A percentile compares a stretch with the other conserved stretches of the same genome.
Evolutionary conservation across 805 yeast species (phyloP).

Genomic region (Wickerhamomyces mucosus): DNA sequence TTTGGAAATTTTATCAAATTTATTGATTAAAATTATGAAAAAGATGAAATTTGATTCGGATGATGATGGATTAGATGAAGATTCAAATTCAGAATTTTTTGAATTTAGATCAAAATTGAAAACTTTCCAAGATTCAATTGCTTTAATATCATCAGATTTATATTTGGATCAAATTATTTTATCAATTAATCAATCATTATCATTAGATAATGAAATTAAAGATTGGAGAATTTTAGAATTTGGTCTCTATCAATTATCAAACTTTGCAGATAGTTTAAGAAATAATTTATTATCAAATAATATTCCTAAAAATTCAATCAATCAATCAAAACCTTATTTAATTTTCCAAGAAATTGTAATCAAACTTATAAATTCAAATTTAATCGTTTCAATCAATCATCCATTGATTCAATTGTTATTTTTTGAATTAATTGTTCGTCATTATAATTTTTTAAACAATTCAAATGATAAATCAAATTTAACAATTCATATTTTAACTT

Average conservation of each 20-base stretch:
- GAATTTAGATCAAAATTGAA: constrained; percentile 72
- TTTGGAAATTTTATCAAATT: constrained; percentile 45
- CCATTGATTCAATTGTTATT: constrained; percentile 75
- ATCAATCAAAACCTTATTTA: constrained; percentile 53
- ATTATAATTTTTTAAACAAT: constrained; percentile 51
- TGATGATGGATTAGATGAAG: constrained; percentile 66
- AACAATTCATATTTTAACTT: constrained; percentile 55
- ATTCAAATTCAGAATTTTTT: constrained; percentile 64
- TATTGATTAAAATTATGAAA: constrained; percentile 59
- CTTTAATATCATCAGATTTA: constrained; percentile 47
- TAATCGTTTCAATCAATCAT: constrained; percentile 44
- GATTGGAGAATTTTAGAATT: constrained; percentile 83
- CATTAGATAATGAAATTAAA: constrained; percentile 21
- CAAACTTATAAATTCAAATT: constrained; percentile 38
- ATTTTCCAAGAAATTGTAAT: constrained; percentile 52
- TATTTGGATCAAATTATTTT: constrained; percentile 49
- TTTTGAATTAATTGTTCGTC: constrained; percentile 80
- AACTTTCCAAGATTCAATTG: constrained; percentile 77
- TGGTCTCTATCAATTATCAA: constrained; percentile 74
- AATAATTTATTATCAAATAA: constrained; percentile 72
- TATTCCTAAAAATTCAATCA: constrained; percentile 55
- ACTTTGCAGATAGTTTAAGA: constrained; percentile 70
- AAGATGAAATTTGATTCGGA: constrained; percentile 78
- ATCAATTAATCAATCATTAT: constrained; percentile 46
- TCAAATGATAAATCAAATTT: constrained; percentile 38